Base-by-base conservation (phyloP, 352 stramenopile species). In the Globisporangium abappressorium region DNA sequence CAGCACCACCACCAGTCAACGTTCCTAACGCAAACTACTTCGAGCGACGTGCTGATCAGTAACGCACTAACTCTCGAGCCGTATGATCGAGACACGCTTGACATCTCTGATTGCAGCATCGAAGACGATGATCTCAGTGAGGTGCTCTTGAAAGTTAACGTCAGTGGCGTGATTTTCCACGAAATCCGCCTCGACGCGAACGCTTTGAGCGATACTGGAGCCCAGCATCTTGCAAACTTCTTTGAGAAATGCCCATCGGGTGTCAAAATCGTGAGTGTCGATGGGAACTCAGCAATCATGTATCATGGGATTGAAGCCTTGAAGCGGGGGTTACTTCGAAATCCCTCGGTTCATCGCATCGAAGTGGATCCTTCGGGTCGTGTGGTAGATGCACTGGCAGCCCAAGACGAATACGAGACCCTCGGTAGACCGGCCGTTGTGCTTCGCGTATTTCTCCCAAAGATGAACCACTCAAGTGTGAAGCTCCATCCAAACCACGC, bases 1-100 rank as follows among this genome's bases (percentile, higher is more conserved):
- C 49, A 71, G 12, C 49, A 73, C n/a, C 69, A 64, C 3, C 71
- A 64, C 14, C 74, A 77, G 64, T 73, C 66, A 14, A 87, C 79
- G 8, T 90, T 90, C 61, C 46, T 87, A 5, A 90, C 79, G 2
- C 77, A 90, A 57, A 55, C 70, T n/a, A 24, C 62, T 1, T 54
- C 70, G 24, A 87, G 78, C 49, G 79, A 89, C 60, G 43, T 86
- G 15, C 65, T 85, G 22, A 77, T 82, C 56, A 62, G 33, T 8
- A 59, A 67, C 22, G 47, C 33, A 14, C 38, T 62, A 11, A 66
- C 38, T 15, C 18, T 69, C 3, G 46, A 66, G 53, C n/a, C 55
- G 12, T 55, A 49, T 33, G 64, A 62, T 18, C 36, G 55, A 18
- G 62, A 74, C 26, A 30, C 24, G 18, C 60, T 82, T 7, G 68